Conservation (phyloP, 1,139 yeast genomes). For the Yamadazyma atlantica region DNA sequence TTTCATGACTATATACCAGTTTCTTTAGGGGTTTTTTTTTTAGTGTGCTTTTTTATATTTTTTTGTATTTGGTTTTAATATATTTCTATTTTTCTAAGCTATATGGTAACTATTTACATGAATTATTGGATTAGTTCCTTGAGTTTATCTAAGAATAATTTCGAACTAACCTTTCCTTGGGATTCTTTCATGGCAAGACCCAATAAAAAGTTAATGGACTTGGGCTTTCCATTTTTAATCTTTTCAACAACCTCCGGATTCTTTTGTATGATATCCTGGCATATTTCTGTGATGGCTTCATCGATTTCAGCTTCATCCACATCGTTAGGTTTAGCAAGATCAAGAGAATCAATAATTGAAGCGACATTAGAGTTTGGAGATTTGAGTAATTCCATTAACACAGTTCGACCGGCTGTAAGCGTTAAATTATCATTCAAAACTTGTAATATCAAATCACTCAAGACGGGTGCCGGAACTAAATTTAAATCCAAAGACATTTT, state of each 20-base stretch:
- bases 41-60: background rate
- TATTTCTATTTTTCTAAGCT: background rate
- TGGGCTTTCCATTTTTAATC: slow-evolving; percentile 57
- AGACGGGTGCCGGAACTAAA: slow-evolving; percentile 27
- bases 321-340: slow-evolving; percentile 41
- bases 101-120: background rate
- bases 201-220: slow-evolving; percentile 69
- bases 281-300: slow-evolving; percentile 50
- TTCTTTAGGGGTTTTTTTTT: background rate
- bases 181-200: slow-evolving; percentile 84
- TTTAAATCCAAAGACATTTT: slow-evolving; percentile 38
- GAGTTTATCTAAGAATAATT: slow-evolving; percentile 45
- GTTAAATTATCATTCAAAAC: slow-evolving; percentile 24
- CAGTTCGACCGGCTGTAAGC: slow-evolving; percentile 62
- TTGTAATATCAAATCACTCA: slow-evolving; percentile 25
- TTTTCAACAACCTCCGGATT: slow-evolving; percentile 59
- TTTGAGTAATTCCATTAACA: slow-evolving; percentile 60
- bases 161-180: slow-evolving; percentile 64
- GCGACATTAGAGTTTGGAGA: slow-evolving; percentile 35
- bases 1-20: no score
- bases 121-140: slow-evolving; percentile 23
- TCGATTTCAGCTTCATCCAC: slow-evolving; percentile 27
- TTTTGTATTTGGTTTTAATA: background rate
- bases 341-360: slow-evolving; percentile 44
- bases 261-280: slow-evolving; percentile 50